phyloP scores from a whole-genome alignment of 345 rosid species.

The Aethionema arabicum region DNA sequence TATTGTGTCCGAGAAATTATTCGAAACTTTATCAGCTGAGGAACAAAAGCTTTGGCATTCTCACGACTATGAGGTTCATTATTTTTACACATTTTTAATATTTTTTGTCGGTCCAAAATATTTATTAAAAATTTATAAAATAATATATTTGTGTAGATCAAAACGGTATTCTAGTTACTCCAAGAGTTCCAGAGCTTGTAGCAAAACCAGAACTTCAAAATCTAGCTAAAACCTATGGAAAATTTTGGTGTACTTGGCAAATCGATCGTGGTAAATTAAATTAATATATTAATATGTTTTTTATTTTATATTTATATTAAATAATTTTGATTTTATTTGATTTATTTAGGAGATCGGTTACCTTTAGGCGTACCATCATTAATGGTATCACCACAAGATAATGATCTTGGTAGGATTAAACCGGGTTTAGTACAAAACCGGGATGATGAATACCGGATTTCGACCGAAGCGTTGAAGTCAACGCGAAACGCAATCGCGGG shows the following conservation, averaged over 20 bases:
- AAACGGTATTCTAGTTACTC: conserved; percentile 64
- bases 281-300: not conserved
- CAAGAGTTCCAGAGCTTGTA: conserved; percentile 64
- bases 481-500: conserved; percentile 54
- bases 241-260: conserved; percentile 95
- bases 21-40: conserved; percentile 54
- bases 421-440: conserved; percentile 48
- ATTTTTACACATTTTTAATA: not conserved
- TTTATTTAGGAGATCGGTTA: conserved; percentile 54
- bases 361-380: conserved; percentile 64
- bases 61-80: conserved; percentile 71
- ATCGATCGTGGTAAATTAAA: conserved; percentile 55
- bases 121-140: not conserved
- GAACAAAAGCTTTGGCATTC: conserved; percentile 93
- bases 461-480: conserved; percentile 37
- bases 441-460: conserved; percentile 53
- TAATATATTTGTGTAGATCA: conserved; percentile 41
- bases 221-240: conserved; percentile 69
- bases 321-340: not conserved
- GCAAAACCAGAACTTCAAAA: conserved; percentile 61
- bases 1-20: conserved; percentile 60
- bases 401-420: conserved; percentile 50
- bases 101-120: not conserved
- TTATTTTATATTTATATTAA: too few species aligned
- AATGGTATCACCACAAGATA: conserved; percentile 77